Base-by-base conservation (phyloP, 208 protist species). In the Acanthamoeba royreba region DNA sequence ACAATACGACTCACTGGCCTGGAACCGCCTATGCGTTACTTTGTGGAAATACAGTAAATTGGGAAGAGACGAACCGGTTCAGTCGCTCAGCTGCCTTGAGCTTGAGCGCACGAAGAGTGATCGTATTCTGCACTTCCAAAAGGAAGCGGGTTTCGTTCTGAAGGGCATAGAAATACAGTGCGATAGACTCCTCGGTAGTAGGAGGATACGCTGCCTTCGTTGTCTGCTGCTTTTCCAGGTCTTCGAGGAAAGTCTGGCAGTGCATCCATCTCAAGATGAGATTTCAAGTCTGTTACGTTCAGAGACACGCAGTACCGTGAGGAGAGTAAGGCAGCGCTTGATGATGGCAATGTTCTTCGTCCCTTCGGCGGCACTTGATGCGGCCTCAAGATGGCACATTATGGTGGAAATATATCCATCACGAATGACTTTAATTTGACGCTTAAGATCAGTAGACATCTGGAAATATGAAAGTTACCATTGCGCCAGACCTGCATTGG, bases 361-460 rank as follows among this genome's bases (percentile, higher is more conserved):
- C 17, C 43, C 31, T 22, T 90, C 28, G 31, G 45, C 38, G 49
- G 38, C 40, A 17, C 38, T 33, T 35, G 66, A n/a, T 33, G 22
- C 83, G 28, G n/a, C n/a, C n/a, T 90, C 83, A 11, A 90, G 53
- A n/a, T 90, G 83, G 22, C 46, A 49, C 83, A 90, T 90, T 28
- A 90, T 90, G 5, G 83, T 90, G 31, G 46, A 19, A 7, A 90
- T 25, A 42, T 47, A 90, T 45, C 35, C 53, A n/a, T 46, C 49
- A 11, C 83, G 45, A 35, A 90, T 58, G 31, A 3, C 25, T 8
- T 42, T 35, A 7, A 69, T 58, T 0, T 53, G 45, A 8, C 40
- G 83, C 53, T 90, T 22, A 7, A 90, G 53, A 45, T 90, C 28
- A 9, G 49, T 13, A 25, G 83, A 90, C 52, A 90, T 19, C 83